Evolutionary conservation across 139 green algal species (phyloP).

Genomic region (Coccomyxa sp.): DNA sequence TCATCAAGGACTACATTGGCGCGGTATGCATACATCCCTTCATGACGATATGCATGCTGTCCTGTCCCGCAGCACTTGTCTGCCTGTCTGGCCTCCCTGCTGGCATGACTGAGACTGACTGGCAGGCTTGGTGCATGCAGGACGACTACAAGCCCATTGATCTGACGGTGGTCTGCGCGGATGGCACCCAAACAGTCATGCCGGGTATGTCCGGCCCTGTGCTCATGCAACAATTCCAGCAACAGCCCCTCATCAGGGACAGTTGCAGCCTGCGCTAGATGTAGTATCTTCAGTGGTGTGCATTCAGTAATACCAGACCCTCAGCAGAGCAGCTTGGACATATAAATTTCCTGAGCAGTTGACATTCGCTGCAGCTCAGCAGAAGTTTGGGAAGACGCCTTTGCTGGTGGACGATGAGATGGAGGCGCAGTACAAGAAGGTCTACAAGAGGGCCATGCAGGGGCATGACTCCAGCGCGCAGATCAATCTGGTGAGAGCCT

Average conservation of each 20-base stretch:
- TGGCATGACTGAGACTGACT: too few species aligned
- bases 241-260: too few species aligned
- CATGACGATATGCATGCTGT: not conserved
- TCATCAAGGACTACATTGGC: not conserved
- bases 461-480: not conserved
- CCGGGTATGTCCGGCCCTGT: not conserved
- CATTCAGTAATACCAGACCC: not conserved
- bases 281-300: not conserved
- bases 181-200: not conserved
- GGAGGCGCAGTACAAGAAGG: slow-evolving; percentile 8
- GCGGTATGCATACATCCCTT: not conserved
- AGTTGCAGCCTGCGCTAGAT: too few species aligned
- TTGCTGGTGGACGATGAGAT: slow-evolving; percentile 6
- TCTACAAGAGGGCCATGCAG: not conserved
- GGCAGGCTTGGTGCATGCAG: not conserved
- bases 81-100: too few species aligned
- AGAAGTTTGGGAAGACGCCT: not conserved
- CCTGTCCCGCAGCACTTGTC: too few species aligned
- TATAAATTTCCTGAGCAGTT: not conserved
- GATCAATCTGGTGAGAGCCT: slow-evolving; percentile 9
- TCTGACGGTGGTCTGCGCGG: slow-evolving; percentile 2
- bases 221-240: not conserved
- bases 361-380: not conserved
- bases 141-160: slow-evolving; percentile 10
- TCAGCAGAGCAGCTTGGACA: not conserved